Base-by-base conservation (phyloP, 495 filamentous ascomycete species). In the Daldinia childiae region DNA sequence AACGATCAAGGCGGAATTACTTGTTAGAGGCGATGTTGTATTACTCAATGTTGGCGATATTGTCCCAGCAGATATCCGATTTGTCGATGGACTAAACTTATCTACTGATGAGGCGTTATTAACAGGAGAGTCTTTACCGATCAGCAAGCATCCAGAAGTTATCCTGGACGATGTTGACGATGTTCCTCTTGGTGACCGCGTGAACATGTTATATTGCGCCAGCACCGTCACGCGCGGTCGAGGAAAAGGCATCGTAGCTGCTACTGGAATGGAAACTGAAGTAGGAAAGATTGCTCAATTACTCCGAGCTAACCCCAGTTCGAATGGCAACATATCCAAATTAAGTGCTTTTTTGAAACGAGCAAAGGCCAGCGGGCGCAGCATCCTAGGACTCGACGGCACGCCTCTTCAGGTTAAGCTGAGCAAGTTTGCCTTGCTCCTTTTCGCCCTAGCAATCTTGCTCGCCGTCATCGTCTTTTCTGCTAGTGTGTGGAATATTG, bases 101-200 rank as follows among this genome's bases (percentile, higher is more conserved):
- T 89, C 91, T 75, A 87, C 89, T 24, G 91, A 92, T 69, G 90
- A 93, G 75, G 89, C 91, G 30, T 81, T 92, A 11, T 82, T 93
- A 11, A 93, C 91, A 7, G 91, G 91, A n/a, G 91, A 93, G 73
- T 91, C 89, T 38, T 77, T 92, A n/a, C 90, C 90, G 19, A 88
- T 91, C n/a, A 77, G 81, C 19, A 93, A 93, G 73, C 78, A 78
- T 29, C 78, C 83, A 1, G 77, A 75, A 24, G 63, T 72, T 7
- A 69, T 80, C 9, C 78, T 85, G 21, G 27, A 55, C 26, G 77
- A 79, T 38, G 62, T 68, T 6, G 84, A 87, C 14, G 84, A 87
- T 12, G 85, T 88, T 45, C 87, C 89, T 1, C 85, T 89, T 8
- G 91, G 91, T 15, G 91, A 93, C 67, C 86, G 90, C 21, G 77